Evolutionary conservation across 2,329 filamentous ascomycete genomes (phyloP), one percentile per base, ranked within the genome.

Genomic region (Penicillium sp.): DNA sequence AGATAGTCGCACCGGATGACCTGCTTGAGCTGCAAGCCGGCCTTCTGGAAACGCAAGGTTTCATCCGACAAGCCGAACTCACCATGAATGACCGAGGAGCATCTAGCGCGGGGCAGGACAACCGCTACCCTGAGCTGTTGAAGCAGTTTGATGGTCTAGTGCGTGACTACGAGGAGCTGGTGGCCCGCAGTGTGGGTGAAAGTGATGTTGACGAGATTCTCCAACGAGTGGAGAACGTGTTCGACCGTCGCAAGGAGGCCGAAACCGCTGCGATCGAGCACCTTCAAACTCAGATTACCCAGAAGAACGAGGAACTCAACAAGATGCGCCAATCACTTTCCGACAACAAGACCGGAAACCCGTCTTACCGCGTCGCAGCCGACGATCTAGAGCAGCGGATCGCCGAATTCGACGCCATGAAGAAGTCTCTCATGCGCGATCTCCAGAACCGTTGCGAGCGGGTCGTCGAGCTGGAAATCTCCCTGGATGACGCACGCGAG

Each of bases 351-450:
- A 70, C 71, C 28, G 71, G 72, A 15, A 82, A 81, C 17, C 79
- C 82, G 31, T 84, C 88, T 28, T 91, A 88, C 64, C 87, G 86
- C 45, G 77, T 80, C 20, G 75, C 79, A 15, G 71, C 74, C 83
- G 96, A 96, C 84, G 96, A 92, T 12, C 87, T 98, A 47, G 92
- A 96, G 75, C 94, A 99, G 80, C 95, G 98, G 80, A 96, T 99
- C 77, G 91, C 94, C 59, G 95, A 99, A 75, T 99, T 99, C 70
- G 95, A 99, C 77, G 90, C 92, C 60, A 99, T 99, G 93, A 99
- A 99, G 88, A 99, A 99, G 86, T 96, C 91, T 67, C 83, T 99
- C 68, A 99, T 99, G 95, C 91, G 95, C 59, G 95, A 99, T 78
- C 82, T 99, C 66, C 95, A 99, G 79, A 98, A 99, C 82, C 90